Base-by-base conservation (phyloP, 495 filamentous ascomycete genomes). In the Mycothermus thermophilus region DNA sequence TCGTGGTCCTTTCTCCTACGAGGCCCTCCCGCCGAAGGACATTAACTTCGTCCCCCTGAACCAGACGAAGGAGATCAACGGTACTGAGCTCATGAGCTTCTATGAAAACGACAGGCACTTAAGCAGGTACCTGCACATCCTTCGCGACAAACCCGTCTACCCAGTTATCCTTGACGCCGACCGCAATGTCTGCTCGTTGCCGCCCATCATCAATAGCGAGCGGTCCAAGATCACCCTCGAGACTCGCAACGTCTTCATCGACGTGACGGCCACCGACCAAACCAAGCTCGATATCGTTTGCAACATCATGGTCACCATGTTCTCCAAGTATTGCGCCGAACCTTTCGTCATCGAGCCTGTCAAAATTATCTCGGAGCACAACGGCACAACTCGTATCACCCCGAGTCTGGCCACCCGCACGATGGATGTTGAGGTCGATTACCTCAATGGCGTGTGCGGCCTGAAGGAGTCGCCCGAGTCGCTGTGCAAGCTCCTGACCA, bases 251-350 rank as follows among this genome's bases (percentile, higher is more conserved):
- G 69, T 96, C 51, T 84, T 96, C 63, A 88, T 99, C 54, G 90
- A 99, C 53, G 82, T 93, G 46, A 99, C 90, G 14, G 90, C 85
- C n/a, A 82, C 84, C 14, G 90, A 99, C 61, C 76, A 79, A 56
- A 99, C 90, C 6, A 99, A 99, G 63, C 72, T 94, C 11, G 88
- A 95, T 47, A 83, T 96, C 48, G 87, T 95, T 32, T 84, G 79
- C 65, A 83, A 84, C 44, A 87, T 93, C 46, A 77, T 99, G 55
- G 84, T 93, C 26, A 71, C 88, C 40, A 96, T 96, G 90, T 99
- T 99, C 72, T 86, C 82, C 27, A 69, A 80, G 51, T 95, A 99
- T 61, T 81, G 79, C 44, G 71, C 73, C 15, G 82, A 93, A 47
- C 73, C 73, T 2, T 95, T 93, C 74, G 88, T 84, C 24, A 75